Base-by-base conservation (phyloP, 208 protist genomes). In the Leptomonas pyrrhocoris region DNA sequence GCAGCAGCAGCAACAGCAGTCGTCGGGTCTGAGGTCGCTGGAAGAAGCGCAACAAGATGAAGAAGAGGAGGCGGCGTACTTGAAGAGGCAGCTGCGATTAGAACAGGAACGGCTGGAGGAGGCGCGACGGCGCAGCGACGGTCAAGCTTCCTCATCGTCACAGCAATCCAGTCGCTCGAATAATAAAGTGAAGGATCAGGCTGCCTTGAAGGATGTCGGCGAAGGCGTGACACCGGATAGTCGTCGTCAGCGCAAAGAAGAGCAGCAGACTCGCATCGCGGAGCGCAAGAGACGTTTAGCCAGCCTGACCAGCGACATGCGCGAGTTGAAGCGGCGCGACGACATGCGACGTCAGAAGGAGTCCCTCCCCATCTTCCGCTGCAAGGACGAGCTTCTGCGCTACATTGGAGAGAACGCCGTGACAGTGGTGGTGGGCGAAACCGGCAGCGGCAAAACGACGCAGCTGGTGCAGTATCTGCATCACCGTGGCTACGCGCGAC, bases 381-480 rank as follows among this genome's bases (percentile, higher is more conserved):
- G 84, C 66, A 75, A 80, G 34, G 67, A 77, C 1, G 88, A 93
- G 55, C 80, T 96, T n/a, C 71, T 97, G 49, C 79, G 84, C 59
- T 89, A 77, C 60, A 84, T 96, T 43, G 83, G 88, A 25, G 86
- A 94, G 74, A 95, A 92, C 65, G 74, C 86, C 43, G 77, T 96
- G 53, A 84, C 81, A 16, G 79, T 97, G 21, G 80, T 97, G 15
- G 81, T 93, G 40, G 94, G 94, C 49, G 94, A 96, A 57, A 97
- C 94, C 13, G 94, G 94, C 43, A 95, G 88, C 38, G 94, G 94
- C 18, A 97, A 97, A 72, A 97, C 94, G 7, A 97, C 94, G 2
- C 94, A 97, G 74, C 79, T 97, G 25, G 85, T 94, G 30, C 94
- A 97, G 78, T 97, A 95, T 74, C 71, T 97, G 23, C 80, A 92